Conservation (phyloP, 2,329 filamentous ascomycete genomes). For the Fusarium sublunatum region DNA sequence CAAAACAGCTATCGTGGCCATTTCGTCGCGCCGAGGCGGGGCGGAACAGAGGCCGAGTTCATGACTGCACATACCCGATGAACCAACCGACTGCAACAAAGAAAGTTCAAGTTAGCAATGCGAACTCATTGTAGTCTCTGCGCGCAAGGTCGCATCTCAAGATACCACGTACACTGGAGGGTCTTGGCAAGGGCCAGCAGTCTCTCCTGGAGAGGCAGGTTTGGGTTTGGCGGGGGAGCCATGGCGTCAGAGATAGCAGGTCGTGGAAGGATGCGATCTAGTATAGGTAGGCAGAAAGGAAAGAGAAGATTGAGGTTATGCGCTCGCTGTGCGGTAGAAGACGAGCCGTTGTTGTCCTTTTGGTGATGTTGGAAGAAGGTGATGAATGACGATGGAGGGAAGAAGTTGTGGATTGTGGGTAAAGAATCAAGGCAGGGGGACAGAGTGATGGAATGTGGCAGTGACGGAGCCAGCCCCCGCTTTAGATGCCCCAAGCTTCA, state of each 20-base stretch:
- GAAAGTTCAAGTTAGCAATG: slow-evolving; percentile 40
- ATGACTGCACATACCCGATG: slow-evolving; percentile 71
- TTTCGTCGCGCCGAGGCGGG: slow-evolving; percentile 19
- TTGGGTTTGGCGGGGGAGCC: slow-evolving; percentile 78
- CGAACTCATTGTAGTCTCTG: slow-evolving; percentile 13
- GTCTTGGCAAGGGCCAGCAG: slow-evolving; percentile 85
- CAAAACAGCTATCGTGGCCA: slow-evolving; percentile 33
- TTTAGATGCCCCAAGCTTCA: slow-evolving; percentile 37
- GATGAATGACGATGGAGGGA: slow-evolving; percentile 31
- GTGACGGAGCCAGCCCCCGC: slow-evolving; percentile 38
- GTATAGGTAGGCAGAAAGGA: background rate
- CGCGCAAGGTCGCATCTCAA: slow-evolving; percentile 17
- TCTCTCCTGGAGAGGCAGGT: slow-evolving; percentile 77
- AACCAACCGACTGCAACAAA: slow-evolving; percentile 76
- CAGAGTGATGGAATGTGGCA: slow-evolving; percentile 34
- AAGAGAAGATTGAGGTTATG: background rate
- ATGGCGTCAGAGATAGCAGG: slow-evolving; percentile 54
- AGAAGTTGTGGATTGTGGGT: slow-evolving; percentile 29
- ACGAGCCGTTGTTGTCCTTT: slow-evolving; percentile 6
- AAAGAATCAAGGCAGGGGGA: slow-evolving; percentile 35
- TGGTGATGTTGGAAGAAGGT: slow-evolving; percentile 17
- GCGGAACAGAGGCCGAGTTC: slow-evolving; percentile 16
- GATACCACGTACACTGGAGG: slow-evolving; percentile 80
- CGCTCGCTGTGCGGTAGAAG: slow-evolving; percentile 7
- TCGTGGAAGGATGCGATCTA: slow-evolving; percentile 12